phyloP scores from a whole-genome alignment of 768 basidiomycete genomes.

The Boletus vermiculosoides region DNA sequence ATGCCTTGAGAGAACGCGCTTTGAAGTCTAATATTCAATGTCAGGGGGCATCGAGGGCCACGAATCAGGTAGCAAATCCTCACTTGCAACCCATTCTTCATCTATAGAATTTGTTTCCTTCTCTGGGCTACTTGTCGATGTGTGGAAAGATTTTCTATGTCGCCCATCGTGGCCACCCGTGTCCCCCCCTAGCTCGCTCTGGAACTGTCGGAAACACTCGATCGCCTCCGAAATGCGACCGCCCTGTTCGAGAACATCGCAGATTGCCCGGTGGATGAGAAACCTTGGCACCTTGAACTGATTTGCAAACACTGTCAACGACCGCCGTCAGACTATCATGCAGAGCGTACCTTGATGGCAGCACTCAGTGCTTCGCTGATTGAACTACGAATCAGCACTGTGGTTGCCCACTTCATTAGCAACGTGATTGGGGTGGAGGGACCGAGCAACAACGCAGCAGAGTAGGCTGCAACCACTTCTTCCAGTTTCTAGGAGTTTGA shows the following conservation, averaged over 20 bases:
- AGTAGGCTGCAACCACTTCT: not conserved
- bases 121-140: no score
- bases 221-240: not conserved
- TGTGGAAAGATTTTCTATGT: no score
- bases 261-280: no score
- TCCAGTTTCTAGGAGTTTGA: not conserved
- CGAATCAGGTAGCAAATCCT: no score
- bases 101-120: no score
- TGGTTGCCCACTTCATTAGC: slow-evolving; percentile 7
- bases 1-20: no score
- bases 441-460: not conserved
- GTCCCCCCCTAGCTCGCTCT: not conserved
- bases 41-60: no score
- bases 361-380: not conserved
- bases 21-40: no score
- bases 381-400: no score
- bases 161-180: not conserved
- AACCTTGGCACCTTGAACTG: no score
- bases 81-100: no score
- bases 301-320: not conserved
- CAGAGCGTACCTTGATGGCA: not conserved
- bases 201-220: not conserved
- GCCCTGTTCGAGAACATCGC: not conserved
- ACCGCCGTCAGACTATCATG: not conserved
- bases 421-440: not conserved